Conservation (phyloP, 176 grass and related monocot species). For the Thinopyrum elongatum region DNA sequence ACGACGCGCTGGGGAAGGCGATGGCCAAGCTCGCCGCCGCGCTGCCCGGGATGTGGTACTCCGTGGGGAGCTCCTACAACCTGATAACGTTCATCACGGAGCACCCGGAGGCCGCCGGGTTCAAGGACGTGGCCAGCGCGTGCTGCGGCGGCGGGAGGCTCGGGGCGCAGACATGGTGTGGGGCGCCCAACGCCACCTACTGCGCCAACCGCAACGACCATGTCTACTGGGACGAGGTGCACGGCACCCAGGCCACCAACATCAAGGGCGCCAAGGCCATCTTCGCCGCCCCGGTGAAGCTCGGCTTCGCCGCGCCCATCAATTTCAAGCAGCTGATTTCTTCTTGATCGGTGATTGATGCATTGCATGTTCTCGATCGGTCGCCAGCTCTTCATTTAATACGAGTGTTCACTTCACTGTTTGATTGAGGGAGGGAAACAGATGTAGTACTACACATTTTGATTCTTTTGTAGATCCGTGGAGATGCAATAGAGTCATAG, state of each 20-base stretch:
- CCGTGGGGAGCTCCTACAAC: slow-evolving; percentile 52
- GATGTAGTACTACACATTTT: neutral
- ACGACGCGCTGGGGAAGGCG: slow-evolving; percentile 26
- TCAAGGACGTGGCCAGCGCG: slow-evolving; percentile 43
- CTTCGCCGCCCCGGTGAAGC: slow-evolving; percentile 29
- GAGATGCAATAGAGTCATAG: neutral
- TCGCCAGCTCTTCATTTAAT: neutral
- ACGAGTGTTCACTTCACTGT: neutral
- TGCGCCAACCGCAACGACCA: slow-evolving; percentile 31
- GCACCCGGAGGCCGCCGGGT: slow-evolving; percentile 25
- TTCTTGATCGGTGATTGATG: neutral
- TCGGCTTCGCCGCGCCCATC: slow-evolving; percentile 44
- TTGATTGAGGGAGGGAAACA: neutral
- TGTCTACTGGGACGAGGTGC: slow-evolving; percentile 56
- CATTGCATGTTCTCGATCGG: neutral
- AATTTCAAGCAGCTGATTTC: slow-evolving; percentile 53
- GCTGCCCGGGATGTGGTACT: slow-evolving; percentile 44
- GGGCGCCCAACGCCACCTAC: slow-evolving; percentile 49
- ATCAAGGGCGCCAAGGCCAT: slow-evolving; percentile 44
- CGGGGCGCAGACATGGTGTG: slow-evolving; percentile 35
- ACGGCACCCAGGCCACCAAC: slow-evolving; percentile 50
- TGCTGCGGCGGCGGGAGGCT: slow-evolving; percentile 57
- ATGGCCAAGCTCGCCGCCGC: slow-evolving; percentile 27
- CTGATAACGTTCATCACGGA: slow-evolving; percentile 33
- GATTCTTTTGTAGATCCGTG: neutral